phyloP scores from a whole-genome alignment of 2,329 filamentous ascomycete species.

The Diplodia intermedia region DNA sequence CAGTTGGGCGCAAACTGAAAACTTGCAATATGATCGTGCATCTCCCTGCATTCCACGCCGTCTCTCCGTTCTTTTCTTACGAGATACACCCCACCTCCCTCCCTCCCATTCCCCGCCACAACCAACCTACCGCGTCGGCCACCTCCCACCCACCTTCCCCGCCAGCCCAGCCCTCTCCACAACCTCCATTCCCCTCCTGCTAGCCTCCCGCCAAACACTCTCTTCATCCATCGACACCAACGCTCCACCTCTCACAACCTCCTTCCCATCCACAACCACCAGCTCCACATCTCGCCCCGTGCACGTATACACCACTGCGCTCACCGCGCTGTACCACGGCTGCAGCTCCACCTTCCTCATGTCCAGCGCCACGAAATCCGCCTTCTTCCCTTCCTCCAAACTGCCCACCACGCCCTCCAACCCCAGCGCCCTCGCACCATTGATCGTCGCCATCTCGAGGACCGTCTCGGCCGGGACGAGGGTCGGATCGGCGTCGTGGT shows the following conservation, averaged over 20 bases:
- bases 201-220: constrained; percentile 50
- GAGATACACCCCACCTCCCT: neutral
- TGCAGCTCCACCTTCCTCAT: constrained; percentile 39
- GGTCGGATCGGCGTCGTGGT: constrained; percentile 50
- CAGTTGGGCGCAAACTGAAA: neutral
- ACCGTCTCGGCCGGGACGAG: constrained; percentile 55
- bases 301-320: constrained; percentile 54
- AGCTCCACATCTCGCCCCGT: constrained; percentile 54
- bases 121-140: constrained; percentile 42
- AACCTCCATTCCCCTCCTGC: constrained; percentile 44
- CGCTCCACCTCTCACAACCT: constrained; percentile 48
- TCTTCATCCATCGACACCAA: constrained; percentile 52
- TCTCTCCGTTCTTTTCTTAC: neutral
- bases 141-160: constrained; percentile 47
- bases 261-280: constrained; percentile 54
- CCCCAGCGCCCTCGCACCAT: constrained; percentile 58
- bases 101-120: neutral
- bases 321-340: constrained; percentile 47
- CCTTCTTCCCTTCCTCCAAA: constrained; percentile 54
- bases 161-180: constrained; percentile 49
- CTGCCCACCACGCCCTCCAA: constrained; percentile 48
- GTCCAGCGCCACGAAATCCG: constrained; percentile 51
- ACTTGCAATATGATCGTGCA: neutral
- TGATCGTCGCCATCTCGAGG: constrained; percentile 61
- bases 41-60: neutral